Evolutionary conservation across 495 filamentous ascomycete genomes (phyloP).

Genomic region (Trichoderma virens): DNA sequence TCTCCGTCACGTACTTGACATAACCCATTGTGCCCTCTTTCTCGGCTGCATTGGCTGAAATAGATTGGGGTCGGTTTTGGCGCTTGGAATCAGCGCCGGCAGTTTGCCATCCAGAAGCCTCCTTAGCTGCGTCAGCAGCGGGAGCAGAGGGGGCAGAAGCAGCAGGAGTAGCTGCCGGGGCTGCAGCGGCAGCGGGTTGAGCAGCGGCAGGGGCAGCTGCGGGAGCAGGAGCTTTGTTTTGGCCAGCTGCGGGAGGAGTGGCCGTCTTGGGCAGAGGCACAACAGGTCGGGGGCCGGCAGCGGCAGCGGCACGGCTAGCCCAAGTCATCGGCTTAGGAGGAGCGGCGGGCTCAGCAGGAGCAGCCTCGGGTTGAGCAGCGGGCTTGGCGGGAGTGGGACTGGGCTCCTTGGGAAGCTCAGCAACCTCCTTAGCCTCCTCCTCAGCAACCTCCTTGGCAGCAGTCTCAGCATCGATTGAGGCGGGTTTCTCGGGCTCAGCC

Average conservation of each 20-base stretch:
- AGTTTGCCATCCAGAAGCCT: conserved; percentile 59
- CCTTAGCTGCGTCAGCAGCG: conserved; percentile 24
- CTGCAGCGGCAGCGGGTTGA: conserved; percentile 15
- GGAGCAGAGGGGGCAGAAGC: conserved; percentile 23
- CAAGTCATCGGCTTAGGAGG: conserved; percentile 71
- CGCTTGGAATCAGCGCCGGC: conserved; percentile 76
- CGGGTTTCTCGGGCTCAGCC: conserved; percentile 18
- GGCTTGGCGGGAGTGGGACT: conserved; percentile 50
- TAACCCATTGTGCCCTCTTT: conserved; percentile 70
- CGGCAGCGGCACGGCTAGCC: conserved; percentile 65
- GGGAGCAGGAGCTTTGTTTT: conserved; percentile 20
- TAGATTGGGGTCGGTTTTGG: conserved; percentile 57
- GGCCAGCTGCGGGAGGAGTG: conserved; percentile 29
- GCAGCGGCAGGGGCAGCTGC: conserved; percentile 12
- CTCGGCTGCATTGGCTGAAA: conserved; percentile 42
- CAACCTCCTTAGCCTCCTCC: conserved; percentile 35
- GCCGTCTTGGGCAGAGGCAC: conserved; percentile 40
- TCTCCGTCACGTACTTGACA: conserved; percentile 88
- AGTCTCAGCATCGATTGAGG: conserved; percentile 38
- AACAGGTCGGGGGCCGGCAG: conserved; percentile 36
- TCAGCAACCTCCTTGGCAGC: conserved; percentile 23
- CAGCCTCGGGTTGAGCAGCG: conserved; percentile 28
- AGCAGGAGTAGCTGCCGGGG: conserved; percentile 26
- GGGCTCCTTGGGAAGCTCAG: conserved; percentile 52
- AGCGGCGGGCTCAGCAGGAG: conserved; percentile 28